Evolutionary conservation across 192 early-diverging fungal genomes (phyloP), one percentile per base, ranked within the genome.

Genomic region (Mortierella claussenii): DNA sequence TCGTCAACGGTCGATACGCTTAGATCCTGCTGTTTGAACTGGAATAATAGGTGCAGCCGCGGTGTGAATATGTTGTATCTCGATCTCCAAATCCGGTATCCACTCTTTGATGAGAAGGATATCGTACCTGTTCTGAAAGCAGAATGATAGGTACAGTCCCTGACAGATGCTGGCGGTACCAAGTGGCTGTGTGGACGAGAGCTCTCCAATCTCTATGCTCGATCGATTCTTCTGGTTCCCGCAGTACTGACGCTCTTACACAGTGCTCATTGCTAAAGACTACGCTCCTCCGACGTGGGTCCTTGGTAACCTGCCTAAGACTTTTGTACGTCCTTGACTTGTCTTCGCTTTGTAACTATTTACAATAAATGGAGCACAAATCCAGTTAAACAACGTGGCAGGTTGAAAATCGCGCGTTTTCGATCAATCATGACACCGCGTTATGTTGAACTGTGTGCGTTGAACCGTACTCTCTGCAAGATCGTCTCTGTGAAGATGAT

Each of bases 211-310:
- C 87, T 13, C 87, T 79, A 6, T 70, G 65, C 4, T 54, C 76
- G 17, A 75, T 42, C 12, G 80, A 45, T 65, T 85, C 83, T 11
- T 65, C 60, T 2, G 78, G 73, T 37, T 70, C 50, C 31, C 82
- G 70, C 21, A 44, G 17, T 0, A 75, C 68, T 1, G 45, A 57
- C 0, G 90, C 89, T 1, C 73, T 78, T 0, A 68, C 65, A 62
- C 88, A 93, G 10, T 88, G 80, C 48, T 89, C 89, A 20, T 93
- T 93, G 49, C 88, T 85, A 67, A 93, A 93, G 13, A 92, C 80
- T 1, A 89, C 75, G 2, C 87, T 86, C 17, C 78, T 59, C 17
- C 89, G 70, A 15, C 84, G 51, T 9, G 83, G 80, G 65, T 90
- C 88, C 18, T 82, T 79, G 11, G 82, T 69, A 21, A 92, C 84